Evolutionary conservation across 129 eudicot genomes (phyloP), one percentile per base, ranked within the genome.

Genomic region (Tagetes erecta): DNA sequence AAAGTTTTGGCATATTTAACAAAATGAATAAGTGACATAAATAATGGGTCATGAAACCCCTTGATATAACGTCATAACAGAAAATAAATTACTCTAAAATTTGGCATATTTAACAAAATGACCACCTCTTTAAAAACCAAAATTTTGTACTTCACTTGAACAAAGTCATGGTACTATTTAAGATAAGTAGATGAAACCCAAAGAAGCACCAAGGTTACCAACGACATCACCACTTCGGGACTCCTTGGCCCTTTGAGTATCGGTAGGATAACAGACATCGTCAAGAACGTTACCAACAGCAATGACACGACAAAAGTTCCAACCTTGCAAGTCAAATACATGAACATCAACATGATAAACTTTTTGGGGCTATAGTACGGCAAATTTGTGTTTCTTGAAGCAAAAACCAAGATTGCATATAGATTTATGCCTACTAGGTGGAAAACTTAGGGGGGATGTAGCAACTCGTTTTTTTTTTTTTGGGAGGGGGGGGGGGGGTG

Each of bases 161-260:
- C 71, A 41, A 67, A 40, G 8, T 14, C 14, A 37, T 52, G 50
- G 7, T 35, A 84, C 82, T 84, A 87, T 78, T 55, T 85, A 74
- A 93, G 98, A 71, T 93, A 93, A 33, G 98, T 94, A 80, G 98
- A 90, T 49, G 98, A 85, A 70, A 90, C 86, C 98, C 98, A 94
- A 30, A 94, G 86, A 75, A 94, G 74, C 81, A 83, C 83, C 63
- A 86, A 94, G 49, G 88, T 90, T 84, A 90, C 82, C 83, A 94
- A 67, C 11, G 97, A 90, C 4, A 96, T 94, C 30, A 93, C 86
- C 81, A 94, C 98, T 82, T 94, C 98, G 67, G 88, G 82, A 81
- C 91, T 88, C 71, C 89, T 90, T 74, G 86, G 89, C 72, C 98
- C 98, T 86, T 83, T 90, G 46, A 89, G 82, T 73, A 90, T 58